Base-by-base conservation (phyloP, 2,329 filamentous ascomycete genomes). In the Periglandula ipomoeae region DNA sequence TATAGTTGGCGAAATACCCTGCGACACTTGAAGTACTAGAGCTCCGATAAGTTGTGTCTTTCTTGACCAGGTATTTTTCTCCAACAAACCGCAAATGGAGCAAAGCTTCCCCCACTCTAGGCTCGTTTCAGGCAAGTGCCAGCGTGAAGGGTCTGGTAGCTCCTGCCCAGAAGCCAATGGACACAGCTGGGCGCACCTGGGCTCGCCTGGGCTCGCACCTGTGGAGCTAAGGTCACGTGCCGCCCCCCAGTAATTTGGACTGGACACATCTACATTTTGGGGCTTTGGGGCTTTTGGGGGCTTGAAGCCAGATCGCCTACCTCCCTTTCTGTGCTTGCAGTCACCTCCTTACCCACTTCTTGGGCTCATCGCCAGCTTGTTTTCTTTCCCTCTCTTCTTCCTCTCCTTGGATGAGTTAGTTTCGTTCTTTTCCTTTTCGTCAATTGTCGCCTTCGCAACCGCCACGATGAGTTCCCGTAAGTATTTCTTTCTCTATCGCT, bases 381-480 rank as follows among this genome's bases (percentile, higher is more conserved):
- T 57, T 60, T 62, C 55, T 58, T 56, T 58, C 57, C 56, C 60
- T 61, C 60, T 59, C 61, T 59, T 56, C 22, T 59, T 61, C 59
- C 59, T 56, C 51, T 55, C 53, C 54, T 63, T 67, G 68, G 64
- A 66, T 69, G 67, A 67, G 61, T 59, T 65, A 62, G 58, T 64
- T 63, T 64, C 65, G 60, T 59, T 63, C 60, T 61, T 62, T 62
- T 61, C 60, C 61, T 60, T 59, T 54, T 56, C 55, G 38, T 48
- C 22, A 41, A 40, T 43, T 48, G 30, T 51, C 55, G 52, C 17
- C 51, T 50, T 59, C 51, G 59, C 64, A 53, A 58, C 56, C 63
- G 65, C 66, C 72, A 74, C 59, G 65, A 76, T 76, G 73, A 76
- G 73, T 73, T 75, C 72, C 63, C 67, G 73, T 76, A 70, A 76